Percentiles rank a stretch among this genome's conserved stretches.
Evolutionary conservation across 2,329 filamentous ascomycete genomes (phyloP).

Genomic region (Penicillium sp.): DNA sequence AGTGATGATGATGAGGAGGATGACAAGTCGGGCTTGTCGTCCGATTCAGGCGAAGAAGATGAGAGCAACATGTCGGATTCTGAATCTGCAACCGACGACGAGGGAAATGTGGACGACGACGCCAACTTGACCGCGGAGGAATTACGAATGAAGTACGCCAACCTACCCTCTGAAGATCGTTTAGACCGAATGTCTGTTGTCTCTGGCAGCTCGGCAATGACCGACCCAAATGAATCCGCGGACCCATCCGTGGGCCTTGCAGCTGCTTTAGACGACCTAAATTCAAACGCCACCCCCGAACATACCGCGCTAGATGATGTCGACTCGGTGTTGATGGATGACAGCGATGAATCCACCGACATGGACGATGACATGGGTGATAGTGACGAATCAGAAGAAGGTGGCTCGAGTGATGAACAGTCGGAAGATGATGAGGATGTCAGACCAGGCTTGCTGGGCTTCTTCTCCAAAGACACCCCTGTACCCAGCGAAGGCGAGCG

Average conservation of each 20-base stretch:
- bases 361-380: constrained; percentile 50
- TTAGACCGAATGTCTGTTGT: constrained; percentile 26
- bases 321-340: constrained; percentile 45
- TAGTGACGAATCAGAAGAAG: constrained; percentile 41
- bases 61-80: constrained; percentile 51
- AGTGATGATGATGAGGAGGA: constrained; percentile 46
- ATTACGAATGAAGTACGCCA: constrained; percentile 47
- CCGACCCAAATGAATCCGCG: constrained; percentile 20
- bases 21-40: constrained; percentile 35
- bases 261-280: constrained; percentile 21
- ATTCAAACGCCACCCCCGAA: constrained; percentile 20
- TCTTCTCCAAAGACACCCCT: constrained; percentile 45
- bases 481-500: constrained; percentile 34
- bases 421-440: constrained; percentile 41
- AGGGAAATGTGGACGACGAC: constrained; percentile 41
- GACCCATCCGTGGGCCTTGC: constrained; percentile 20
- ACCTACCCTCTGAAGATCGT: constrained; percentile 31
- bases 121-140: constrained; percentile 47
- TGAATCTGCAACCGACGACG: constrained; percentile 43
- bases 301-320: constrained; percentile 43
- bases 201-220: constrained; percentile 21
- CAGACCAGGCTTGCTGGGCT: constrained; percentile 45
- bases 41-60: constrained; percentile 59
- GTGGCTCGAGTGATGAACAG: constrained; percentile 52
- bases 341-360: constrained; percentile 47